Base-by-base conservation (phyloP, 108 stramenopile species). In the Ochromonas danica region DNA sequence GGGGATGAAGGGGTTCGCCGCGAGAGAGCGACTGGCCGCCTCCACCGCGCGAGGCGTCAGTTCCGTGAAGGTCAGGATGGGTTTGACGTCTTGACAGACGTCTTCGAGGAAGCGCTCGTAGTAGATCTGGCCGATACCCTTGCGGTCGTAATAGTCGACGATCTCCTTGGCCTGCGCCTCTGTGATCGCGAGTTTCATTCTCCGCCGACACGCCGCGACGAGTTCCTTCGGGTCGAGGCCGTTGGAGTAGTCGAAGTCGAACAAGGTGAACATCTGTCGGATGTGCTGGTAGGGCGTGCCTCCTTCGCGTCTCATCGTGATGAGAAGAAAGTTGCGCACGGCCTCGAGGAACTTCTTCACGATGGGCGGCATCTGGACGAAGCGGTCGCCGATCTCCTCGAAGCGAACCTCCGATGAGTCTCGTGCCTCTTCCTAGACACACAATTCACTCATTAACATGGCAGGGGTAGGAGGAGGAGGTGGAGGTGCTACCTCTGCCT, bases 321-420 rank as follows among this genome's bases (percentile, higher is more conserved):
- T 27, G 6, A 14, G 40, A 28, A 75, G 10, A 75, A 14, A 45
- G 31, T 33, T 75, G 3, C 40, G 72, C 28, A 75, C 72, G 10
- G 72, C 72, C 31, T 75, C 72, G 10, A 75, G 6, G 72, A 75
- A 75, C 38, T 42, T 17, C 31, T 75, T 39, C 17, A 75, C 72
- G 30, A 75, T 57, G 14, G 72, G 72, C 22, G 6, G 67, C 22
- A 14, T 70, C 67, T 40, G 6, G 6, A 14, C 22, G 41, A 14
- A 70, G 14, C 14, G 6, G 22, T 70, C 67, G 22, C 22, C 67
- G 36, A 51, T 51, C 22, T 51, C 45, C 22, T 51, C 45, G 22
- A 51, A 51, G 6, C 45, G 6, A 22, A 51, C n/a, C n/a, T n/a
- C n/a, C n/a, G n/a, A n/a, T n/a, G n/a, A n/a, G n/a, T n/a, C n/a